Percentiles rank a stretch among this genome's conserved stretches.
These are phyloP conservation scores for Stephania japonica DNA, from an alignment of 164 flowering plant species.

Conservation along the genomic window DNA sequence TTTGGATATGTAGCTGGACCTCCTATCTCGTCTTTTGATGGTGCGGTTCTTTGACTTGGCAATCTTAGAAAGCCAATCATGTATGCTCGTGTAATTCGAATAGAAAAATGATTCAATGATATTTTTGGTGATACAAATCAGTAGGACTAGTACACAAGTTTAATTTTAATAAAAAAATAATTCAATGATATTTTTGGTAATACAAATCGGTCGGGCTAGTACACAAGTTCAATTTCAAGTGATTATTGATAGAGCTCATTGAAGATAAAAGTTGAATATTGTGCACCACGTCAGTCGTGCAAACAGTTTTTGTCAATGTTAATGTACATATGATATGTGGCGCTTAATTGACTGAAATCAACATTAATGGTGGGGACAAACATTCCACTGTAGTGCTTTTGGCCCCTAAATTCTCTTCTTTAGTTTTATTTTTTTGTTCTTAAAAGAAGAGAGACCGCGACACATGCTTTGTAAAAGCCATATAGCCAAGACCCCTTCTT, in stretches of 20 bases:
- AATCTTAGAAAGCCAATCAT: background rate
- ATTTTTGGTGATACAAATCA: too few relatives aligned
- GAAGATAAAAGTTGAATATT: too few relatives aligned
- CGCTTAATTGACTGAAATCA: background rate
- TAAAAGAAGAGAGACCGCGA: conserved; percentile 3
- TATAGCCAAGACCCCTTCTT: background rate
- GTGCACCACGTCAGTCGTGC: too few relatives aligned
- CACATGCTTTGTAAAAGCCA: background rate
- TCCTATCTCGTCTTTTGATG: background rate
- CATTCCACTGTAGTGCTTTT: background rate
- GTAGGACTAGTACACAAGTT: too few relatives aligned
- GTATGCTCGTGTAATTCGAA: background rate
- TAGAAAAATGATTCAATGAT: too few relatives aligned
- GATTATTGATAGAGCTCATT: too few relatives aligned
- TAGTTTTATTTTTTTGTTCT: background rate
- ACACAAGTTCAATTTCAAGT: too few relatives aligned
- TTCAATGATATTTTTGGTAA: too few relatives aligned
- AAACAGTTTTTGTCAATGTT: too few relatives aligned
- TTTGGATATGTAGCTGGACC: background rate
- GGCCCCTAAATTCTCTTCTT: background rate
- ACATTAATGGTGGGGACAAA: conserved; percentile 3
- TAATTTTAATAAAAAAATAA: too few relatives aligned
- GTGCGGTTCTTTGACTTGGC: background rate
- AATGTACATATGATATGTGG: too few relatives aligned
- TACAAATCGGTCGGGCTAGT: too few relatives aligned